Percentiles rank a stretch among this genome's conserved stretches.
phyloP scores from a whole-genome alignment of 495 filamentous ascomycete species.

The Daldinia loculata region DNA sequence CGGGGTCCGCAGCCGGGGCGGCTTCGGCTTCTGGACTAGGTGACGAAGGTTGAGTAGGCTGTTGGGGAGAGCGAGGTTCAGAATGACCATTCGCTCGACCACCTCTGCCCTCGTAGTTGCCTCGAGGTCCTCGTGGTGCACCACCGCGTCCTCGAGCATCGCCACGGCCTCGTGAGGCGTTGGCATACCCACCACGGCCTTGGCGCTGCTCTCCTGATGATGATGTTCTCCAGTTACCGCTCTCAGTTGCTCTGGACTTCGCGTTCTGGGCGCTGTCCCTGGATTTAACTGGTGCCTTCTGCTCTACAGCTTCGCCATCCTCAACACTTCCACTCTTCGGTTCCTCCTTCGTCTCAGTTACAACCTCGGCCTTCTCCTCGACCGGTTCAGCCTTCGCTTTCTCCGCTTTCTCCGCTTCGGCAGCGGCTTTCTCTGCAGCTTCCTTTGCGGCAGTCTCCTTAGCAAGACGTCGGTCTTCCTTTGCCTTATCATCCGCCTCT shows the following conservation, averaged over 20 bases:
- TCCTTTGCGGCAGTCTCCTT: conserved; percentile 72
- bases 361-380: conserved; percentile 39
- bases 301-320: conserved; percentile 43
- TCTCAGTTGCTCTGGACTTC: conserved; percentile 57
- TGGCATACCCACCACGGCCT: conserved; percentile 51
- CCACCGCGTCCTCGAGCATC: conserved; percentile 51
- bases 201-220: conserved; percentile 53
- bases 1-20: conserved; percentile 62
- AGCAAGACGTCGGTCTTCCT: conserved; percentile 72
- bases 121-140: conserved; percentile 54
- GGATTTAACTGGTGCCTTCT: conserved; percentile 44
- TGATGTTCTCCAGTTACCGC: conserved; percentile 62
- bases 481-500: conserved; percentile 86
- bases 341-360: conserved; percentile 38
- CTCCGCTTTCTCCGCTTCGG: conserved; percentile 59
- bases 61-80: conserved; percentile 38
- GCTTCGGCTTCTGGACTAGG: conserved; percentile 36
- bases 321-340: conserved; percentile 40
- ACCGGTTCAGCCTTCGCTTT: conserved; percentile 52
- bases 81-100: conserved; percentile 57
- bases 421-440: conserved; percentile 63
- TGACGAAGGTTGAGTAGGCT: conserved; percentile 47
- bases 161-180: conserved; percentile 46
- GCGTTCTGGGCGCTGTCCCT: conserved; percentile 34
- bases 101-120: conserved; percentile 50